Percentiles rank a stretch among this genome's conserved stretches.
Conservation (phyloP, 2,329 filamentous ascomycete species). For the Metarhizium robertsii region DNA sequence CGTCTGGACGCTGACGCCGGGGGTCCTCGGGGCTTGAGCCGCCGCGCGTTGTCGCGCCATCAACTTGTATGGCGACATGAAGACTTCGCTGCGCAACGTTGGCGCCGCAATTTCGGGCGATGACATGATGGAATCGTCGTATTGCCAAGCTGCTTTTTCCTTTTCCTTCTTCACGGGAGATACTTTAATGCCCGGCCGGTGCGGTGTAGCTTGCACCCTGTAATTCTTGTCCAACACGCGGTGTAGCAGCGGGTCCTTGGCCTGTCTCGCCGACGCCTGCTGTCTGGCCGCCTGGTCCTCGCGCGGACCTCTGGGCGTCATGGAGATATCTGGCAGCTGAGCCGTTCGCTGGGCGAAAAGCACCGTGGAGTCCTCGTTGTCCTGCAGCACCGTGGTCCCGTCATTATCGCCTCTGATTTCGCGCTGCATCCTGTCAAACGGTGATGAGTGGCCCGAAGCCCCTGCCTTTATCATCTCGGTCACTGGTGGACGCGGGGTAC, state of each 20-base stretch:
- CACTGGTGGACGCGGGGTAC: constrained; percentile 54
- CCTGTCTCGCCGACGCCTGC: constrained; percentile 17
- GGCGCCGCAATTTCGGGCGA: constrained; percentile 74
- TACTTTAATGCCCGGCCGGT: constrained; percentile 41
- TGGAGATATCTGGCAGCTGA: constrained; percentile 51
- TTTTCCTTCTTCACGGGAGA: constrained; percentile 28
- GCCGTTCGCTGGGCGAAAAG: constrained; percentile 44
- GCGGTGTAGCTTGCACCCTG: constrained; percentile 83
- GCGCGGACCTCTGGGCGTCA: constrained; percentile 43
- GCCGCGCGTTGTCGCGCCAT: constrained; percentile 32
- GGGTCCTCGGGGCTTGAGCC: constrained; percentile 52
- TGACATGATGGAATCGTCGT: constrained; percentile 51
- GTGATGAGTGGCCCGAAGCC: constrained; percentile 61
- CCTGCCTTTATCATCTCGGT: constrained; percentile 40
- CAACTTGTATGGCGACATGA: constrained; percentile 61
- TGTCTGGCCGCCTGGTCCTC: constrained; percentile 22
- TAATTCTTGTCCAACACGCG: constrained; percentile 94
- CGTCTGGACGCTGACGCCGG: constrained; percentile 79
- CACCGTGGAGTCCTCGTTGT: constrained; percentile 37
- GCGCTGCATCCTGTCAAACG: constrained; percentile 64
- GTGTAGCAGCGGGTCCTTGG: constrained; percentile 74
- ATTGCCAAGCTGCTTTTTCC: constrained; percentile 33
- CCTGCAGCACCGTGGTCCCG: constrained; percentile 22
- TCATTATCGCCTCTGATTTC: constrained; percentile 47
- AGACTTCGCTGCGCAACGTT: constrained; percentile 75